These are phyloP conservation scores for Ascochyta viciae-villosae DNA, from an alignment of 2,329 filamentous ascomycete genomes.

Conservation along the genomic window DNA sequence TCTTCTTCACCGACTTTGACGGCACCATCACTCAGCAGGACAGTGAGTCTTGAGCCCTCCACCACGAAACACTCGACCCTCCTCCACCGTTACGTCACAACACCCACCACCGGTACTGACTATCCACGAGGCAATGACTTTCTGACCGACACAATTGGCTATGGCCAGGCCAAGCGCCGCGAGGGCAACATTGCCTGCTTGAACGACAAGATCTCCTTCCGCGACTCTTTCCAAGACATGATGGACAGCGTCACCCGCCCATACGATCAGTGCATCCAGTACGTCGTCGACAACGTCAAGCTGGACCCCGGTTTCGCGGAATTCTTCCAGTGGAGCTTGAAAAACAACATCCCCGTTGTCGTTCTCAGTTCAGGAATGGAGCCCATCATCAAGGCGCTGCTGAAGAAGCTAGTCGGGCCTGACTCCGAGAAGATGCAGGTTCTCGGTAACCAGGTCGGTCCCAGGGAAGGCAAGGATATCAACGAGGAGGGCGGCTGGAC, in stretches of 20 bases:
- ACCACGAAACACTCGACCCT: conserved; percentile 4
- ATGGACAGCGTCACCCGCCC: conserved; percentile 84
- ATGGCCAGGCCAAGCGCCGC: conserved; percentile 73
- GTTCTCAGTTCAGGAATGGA: conserved; percentile 93
- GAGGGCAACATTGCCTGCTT: conserved; percentile 81
- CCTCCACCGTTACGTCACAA: conserved; percentile 16
- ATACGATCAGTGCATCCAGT: conserved; percentile 80
- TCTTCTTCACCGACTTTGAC: conserved; percentile 99
- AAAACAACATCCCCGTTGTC: conserved; percentile 88
- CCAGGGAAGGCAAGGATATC: conserved; percentile 76
- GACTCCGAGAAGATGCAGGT: conserved; percentile 83
- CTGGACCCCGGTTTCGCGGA: conserved; percentile 87
- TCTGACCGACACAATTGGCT: conserved; percentile 90
- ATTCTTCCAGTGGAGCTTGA: conserved; percentile 83
- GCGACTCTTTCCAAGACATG: conserved; percentile 88
- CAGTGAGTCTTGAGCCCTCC: conserved; percentile 54
- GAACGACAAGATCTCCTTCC: conserved; percentile 72
- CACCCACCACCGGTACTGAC: conserved; percentile 18
- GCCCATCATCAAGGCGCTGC: conserved; percentile 84
- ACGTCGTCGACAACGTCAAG: conserved; percentile 80
- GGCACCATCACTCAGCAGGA: conserved; percentile 86
- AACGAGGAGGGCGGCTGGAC: conserved; percentile 85
- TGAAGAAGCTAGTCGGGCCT: conserved; percentile 82
- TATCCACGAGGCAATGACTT: conserved; percentile 66
- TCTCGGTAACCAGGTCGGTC: conserved; percentile 81